A percentile compares a stretch with the other conserved stretches of the same genome.
Evolutionary conservation across 768 basidiomycete species (phyloP).

Genomic region (Lactarius trivialis): DNA sequence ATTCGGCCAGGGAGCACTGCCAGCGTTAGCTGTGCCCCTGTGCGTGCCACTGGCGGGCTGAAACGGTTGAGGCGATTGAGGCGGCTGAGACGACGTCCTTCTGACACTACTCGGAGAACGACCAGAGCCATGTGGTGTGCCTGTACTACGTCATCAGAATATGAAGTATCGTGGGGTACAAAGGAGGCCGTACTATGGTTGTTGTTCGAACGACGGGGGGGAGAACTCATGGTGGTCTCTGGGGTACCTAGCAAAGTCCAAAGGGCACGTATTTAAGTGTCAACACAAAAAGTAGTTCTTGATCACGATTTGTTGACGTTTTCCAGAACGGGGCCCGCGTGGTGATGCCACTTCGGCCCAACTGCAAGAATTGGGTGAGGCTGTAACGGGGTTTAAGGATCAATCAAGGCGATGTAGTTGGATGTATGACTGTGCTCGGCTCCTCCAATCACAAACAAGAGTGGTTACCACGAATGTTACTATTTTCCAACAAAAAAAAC

Average conservation of each 20-base stretch:
- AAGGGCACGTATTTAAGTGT: constrained; percentile 3
- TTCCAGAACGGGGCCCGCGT: neutral
- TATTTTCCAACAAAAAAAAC: neutral
- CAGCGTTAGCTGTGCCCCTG: neutral
- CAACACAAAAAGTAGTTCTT: neutral
- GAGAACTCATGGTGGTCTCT: constrained; percentile 1
- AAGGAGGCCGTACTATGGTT: neutral
- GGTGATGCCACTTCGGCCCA: neutral
- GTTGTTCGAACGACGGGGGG: neutral
- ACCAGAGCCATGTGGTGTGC: neutral
- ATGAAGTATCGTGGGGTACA: neutral
- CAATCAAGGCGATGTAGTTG: constrained; percentile 11
- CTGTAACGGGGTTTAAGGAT: constrained; percentile 1
- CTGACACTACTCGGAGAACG: neutral
- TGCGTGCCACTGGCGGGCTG: no score
- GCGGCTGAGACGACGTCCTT: neutral
- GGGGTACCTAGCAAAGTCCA: neutral
- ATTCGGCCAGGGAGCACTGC: neutral
- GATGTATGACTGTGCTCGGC: neutral
- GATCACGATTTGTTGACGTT: neutral
- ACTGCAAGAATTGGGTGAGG: constrained; percentile 14
- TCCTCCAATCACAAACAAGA: neutral
- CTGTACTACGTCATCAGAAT: neutral
- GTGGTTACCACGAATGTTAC: neutral
- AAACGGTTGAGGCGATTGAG: neutral